Base-by-base conservation (phyloP, 495 filamentous ascomycete species). In the Hypoxylon perforatum region DNA sequence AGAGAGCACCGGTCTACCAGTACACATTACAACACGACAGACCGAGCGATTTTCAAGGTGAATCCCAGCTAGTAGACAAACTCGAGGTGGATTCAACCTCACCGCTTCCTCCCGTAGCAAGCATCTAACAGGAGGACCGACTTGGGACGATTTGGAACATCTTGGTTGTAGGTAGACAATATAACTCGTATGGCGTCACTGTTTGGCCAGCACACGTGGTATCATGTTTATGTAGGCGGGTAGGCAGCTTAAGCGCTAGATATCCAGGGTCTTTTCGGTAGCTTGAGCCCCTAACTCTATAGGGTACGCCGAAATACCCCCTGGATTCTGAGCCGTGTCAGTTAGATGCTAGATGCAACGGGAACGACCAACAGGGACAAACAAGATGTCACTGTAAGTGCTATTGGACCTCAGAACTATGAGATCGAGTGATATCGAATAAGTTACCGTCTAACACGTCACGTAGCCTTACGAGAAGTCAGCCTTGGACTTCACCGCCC, bases 401-500 rank as follows among this genome's bases (percentile, higher is more conserved):
- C 42, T 46, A 63, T 63, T 68, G 60, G 65, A 15, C 17, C 53
- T 7, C 23, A 35, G 2, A 28, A 51, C 22, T 14, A 18, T 23
- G 30, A 15, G 38, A 49, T 59, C 55, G 21, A 39, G 46, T 17
- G 35, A 21, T 28, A 17, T 52, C 25, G 19, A 55, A 19, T 50
- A 55, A 39, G 54, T 58, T 23, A 41, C 21, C 33, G 39, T 28
- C 25, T 8, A 50, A 51, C 60, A 44, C 47, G 28, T 54, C 56
- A 21, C 55, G 21, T 19, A 51, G 56, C 46, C 28, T 39, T 46
- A 21, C 2, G 6, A 22, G 30, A 36, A 35, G 46, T 41, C 41
- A 64, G 25, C 51, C 55, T 46, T 64, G 17, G 35, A 50, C 60
- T 47, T 69, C 60, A 64, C 60, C 65, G 65, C 65, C 48, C 21